Conservation (phyloP, 352 stramenopile genomes). For the Phytophthora meadii region DNA sequence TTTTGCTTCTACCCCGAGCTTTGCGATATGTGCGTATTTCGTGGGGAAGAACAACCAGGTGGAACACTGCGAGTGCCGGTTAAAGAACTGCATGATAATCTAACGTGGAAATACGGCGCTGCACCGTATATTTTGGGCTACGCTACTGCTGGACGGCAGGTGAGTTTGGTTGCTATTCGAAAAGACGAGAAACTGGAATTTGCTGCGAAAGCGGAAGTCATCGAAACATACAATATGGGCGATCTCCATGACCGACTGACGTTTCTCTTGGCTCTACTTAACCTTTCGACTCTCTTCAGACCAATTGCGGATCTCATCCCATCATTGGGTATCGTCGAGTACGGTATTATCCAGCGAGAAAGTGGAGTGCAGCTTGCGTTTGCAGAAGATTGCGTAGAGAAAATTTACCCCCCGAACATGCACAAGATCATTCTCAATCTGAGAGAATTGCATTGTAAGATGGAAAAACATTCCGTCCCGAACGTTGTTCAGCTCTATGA, state of each 20-base stretch:
- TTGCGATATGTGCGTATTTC: constrained; percentile 23
- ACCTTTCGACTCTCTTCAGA: constrained; percentile 36
- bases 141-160: constrained; percentile 23
- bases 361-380: constrained; percentile 22
- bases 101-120: constrained; percentile 33
- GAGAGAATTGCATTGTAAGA: background rate
- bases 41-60: constrained; percentile 16
- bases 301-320: constrained; percentile 15
- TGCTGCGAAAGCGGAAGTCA: constrained; percentile 29
- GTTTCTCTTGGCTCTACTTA: constrained; percentile 36
- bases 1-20: constrained; percentile 23
- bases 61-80: constrained; percentile 15
- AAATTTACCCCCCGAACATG: constrained; percentile 18
- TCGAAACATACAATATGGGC: constrained; percentile 33
- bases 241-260: constrained; percentile 25
- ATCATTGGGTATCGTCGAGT: constrained; percentile 9
- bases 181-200: constrained; percentile 23
- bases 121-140: constrained; percentile 36
- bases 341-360: constrained; percentile 4
- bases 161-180: constrained; percentile 31
- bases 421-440: constrained; percentile 20
- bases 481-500: no score
- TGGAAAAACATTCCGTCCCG: constrained; percentile 3
- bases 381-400: constrained; percentile 17
- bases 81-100: constrained; percentile 31